These are phyloP conservation scores for Sporobolomyces pararoseus DNA, from an alignment of 768 basidiomycete species.

Conservation along the genomic window DNA sequence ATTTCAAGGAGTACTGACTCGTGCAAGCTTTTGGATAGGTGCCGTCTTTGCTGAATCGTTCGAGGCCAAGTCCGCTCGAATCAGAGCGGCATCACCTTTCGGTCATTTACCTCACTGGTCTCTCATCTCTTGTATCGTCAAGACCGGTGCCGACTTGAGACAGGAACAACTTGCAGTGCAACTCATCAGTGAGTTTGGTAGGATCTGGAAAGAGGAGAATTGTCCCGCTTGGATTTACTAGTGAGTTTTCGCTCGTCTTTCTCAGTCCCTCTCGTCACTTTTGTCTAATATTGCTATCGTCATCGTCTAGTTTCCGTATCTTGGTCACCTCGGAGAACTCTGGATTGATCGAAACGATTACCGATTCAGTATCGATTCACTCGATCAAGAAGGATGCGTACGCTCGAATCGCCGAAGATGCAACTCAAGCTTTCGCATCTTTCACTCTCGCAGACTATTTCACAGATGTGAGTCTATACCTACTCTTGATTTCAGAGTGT, in stretches of 20 bases:
- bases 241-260: constrained; percentile 52
- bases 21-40: constrained; percentile 52
- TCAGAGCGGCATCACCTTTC: constrained; percentile 89
- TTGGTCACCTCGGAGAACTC: constrained; percentile 88
- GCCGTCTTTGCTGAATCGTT: constrained; percentile 94
- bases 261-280: neutral
- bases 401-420: constrained; percentile 68
- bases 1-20: neutral
- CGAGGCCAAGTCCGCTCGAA: constrained; percentile 89
- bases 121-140: constrained; percentile 88
- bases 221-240: constrained; percentile 91
- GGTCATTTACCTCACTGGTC: constrained; percentile 77
- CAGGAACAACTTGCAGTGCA: constrained; percentile 98
- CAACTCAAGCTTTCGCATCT: constrained; percentile 48
- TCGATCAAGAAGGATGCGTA: constrained; percentile 99
- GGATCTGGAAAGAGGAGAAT: constrained; percentile 91
- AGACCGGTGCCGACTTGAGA: constrained; percentile 91
- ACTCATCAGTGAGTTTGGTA: constrained; percentile 83
- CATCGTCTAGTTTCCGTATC: constrained; percentile 73
- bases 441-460: constrained; percentile 92
- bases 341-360: constrained; percentile 95
- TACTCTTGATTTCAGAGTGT: neutral
- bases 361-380: constrained; percentile 95
- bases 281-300: neutral
- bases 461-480: constrained; percentile 59